phyloP scores from a whole-genome alignment of 2,329 filamentous ascomycete genomes.

The Trichoderma simmonsii region DNA sequence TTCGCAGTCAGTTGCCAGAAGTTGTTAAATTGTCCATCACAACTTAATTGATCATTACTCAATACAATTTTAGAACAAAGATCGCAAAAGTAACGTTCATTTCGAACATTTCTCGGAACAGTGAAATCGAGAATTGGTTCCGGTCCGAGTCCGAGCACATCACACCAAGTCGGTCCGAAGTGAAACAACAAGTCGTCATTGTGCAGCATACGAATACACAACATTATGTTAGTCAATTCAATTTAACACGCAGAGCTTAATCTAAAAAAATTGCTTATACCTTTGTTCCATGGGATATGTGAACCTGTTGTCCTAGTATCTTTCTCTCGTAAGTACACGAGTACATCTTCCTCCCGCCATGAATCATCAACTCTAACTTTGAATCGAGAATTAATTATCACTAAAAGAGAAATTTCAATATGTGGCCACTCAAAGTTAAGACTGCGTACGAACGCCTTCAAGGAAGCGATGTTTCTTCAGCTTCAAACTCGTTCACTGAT shows the following conservation, averaged over 20 bases:
- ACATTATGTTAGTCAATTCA: neutral
- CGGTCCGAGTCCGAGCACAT: neutral
- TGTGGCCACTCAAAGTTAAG: neutral
- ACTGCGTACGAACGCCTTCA: neutral
- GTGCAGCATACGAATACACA: neutral
- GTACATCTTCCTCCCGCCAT: neutral
- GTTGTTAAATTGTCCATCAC: no score
- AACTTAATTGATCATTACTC: no score
- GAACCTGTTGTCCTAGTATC: neutral
- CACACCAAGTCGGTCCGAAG: neutral
- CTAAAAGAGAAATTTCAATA: neutral
- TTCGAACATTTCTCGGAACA: neutral
- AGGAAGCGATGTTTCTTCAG: neutral
- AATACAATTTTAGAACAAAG: no score
- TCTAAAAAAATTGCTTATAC: neutral
- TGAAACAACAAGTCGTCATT: neutral
- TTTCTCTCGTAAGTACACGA: no score
- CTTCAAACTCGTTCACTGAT: neutral
- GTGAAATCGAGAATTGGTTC: neutral
- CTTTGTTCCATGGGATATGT: neutral
- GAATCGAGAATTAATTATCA: no score
- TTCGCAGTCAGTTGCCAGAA: no score
- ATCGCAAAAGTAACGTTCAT: no score
- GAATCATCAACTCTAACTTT: neutral
- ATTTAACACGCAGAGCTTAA: neutral